Evolutionary conservation across 192 early-diverging fungal genomes (phyloP), one percentile per base, ranked within the genome.

Genomic region (Coemansia sp.): DNA sequence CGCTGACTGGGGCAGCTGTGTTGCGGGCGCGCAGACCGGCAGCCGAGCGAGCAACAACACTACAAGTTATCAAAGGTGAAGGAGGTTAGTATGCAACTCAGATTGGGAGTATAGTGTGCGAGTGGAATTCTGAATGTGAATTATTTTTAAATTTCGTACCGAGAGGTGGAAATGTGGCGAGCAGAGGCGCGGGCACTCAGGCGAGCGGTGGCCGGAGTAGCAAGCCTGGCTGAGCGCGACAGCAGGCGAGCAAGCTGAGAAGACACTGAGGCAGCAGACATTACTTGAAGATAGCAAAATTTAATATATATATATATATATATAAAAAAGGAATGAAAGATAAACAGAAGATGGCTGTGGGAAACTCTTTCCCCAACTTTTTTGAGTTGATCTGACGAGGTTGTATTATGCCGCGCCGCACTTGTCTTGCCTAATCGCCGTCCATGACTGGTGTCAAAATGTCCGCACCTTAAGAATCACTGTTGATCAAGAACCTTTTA

Each of bases 151-250:
- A 15, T 6, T 25, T 37, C 69, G 70, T 75, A 80, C 78, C 78
- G 73, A 65, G 73, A 15, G 25, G 77, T 80, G 72, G 62, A 65
- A 50, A 80, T 72, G 34, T 80, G 78, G 58, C 78, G 78, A 11
- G 70, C 66, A 41, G 78, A 75, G 36, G 72, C 72, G 23, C 69
- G 69, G 46, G 67, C 76, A 10, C 41, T 72, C 63, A 73, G 21
- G 15, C 78, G 78, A 21, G 75, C 75, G 34, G 75, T 77, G 14
- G 67, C 70, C 0, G 78, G 78, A 23, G 68, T 60, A 8, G 74
- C 74, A 21, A 76, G 74, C 64, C 65, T 81, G 25, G 78, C 70
- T 34, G 78, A 75, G 67, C 78, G 78, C 59, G 78, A 81, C 70
- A 81, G 55, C 23, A 81, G 37, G 55, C 78, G 78, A 29, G 78